Base-by-base conservation (phyloP, 2,329 filamentous ascomycete species). In the Monosporascus cannonballus region DNA sequence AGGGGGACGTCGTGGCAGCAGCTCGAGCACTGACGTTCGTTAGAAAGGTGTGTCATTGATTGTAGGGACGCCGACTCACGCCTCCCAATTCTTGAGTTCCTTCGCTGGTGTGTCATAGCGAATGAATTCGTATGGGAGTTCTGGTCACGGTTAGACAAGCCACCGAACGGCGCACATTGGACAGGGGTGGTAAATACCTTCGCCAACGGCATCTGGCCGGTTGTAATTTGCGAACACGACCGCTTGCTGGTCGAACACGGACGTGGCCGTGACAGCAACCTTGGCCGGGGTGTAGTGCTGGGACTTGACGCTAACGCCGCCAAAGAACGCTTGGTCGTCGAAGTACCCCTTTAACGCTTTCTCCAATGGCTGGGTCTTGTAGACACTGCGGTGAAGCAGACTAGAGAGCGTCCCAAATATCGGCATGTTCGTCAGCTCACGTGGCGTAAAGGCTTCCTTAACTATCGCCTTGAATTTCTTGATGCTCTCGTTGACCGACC, bases 201-300 rank as follows among this genome's bases (percentile, higher is more conserved):
- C 60, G 6, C 54, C 56, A 5, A 54, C 38, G 2, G 57, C 50
- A 47, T 68, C 66, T 6, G 61, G 64, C 1, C 66, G 61, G 46
- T 68, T 68, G 50, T 68, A 68, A 20, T 67, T 68, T 8, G 66
- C 62, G 48, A 68, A 64, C n/a, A 67, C 54, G 7, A 67, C 63
- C 47, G 60, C 47, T 51, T 65, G 59, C 24, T 57, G 53, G 38
- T 59, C 58, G 22, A 61, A 54, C 3, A 55, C 54, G 1, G 56
- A 60, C 30, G 59, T 58, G 17, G 65, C 61, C 1, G 65, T 65
- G 18, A 68, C 59, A 4, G 66, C 66, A 14, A 68, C 65, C 41
- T 59, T 67, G 1, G 58, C 59, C 1, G 65, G 64, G 1, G 58
- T 59, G 6, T 58, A 54, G 20, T 61, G 39, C 6, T 46, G 54